A percentile compares a stretch with the other conserved stretches of the same genome.
phyloP scores from a whole-genome alignment of 371 early-diverging fungal species.

The Mortierella sp. region DNA sequence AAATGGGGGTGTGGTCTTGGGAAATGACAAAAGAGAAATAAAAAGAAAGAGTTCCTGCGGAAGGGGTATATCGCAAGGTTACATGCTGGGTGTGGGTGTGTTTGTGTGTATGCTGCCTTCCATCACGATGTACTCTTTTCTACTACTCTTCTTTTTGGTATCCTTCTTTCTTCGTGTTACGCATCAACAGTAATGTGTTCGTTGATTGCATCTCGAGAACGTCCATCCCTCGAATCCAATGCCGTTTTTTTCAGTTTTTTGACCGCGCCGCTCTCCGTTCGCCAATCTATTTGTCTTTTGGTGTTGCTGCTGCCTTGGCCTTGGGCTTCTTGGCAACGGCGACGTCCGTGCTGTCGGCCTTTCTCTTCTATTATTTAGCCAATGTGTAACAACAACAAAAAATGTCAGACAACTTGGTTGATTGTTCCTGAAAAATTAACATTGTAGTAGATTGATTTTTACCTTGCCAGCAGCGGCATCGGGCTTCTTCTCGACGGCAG shows the following conservation, averaged over 20 bases:
- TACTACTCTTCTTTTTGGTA: background rate
- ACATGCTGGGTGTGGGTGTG: background rate
- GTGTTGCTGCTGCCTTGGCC: constrained; percentile 37
- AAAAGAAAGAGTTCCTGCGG: background rate
- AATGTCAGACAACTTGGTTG: background rate
- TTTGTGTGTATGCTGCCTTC: background rate
- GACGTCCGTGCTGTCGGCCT: constrained; percentile 42
- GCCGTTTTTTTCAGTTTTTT: constrained; percentile 1
- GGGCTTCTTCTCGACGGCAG: constrained; percentile 32
- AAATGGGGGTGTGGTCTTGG: background rate
- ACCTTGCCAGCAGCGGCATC: constrained; percentile 37
- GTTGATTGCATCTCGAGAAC: background rate
- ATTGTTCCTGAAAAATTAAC: background rate
- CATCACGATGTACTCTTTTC: background rate
- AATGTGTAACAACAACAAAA: background rate
- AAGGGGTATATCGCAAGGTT: background rate
- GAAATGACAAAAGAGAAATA: background rate
- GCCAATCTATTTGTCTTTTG: constrained; percentile 30
- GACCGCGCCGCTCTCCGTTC: constrained; percentile 2
- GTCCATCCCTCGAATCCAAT: constrained; percentile 2
- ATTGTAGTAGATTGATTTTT: background rate
- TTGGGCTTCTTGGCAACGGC: constrained; percentile 50
- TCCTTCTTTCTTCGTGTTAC: background rate
- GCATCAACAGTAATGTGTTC: background rate
- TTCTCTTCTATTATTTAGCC: constrained; percentile 34